Evolutionary conservation across 225 moss, liverwort and hornwort genomes (phyloP).

Genomic region (Bryum argenteum): DNA sequence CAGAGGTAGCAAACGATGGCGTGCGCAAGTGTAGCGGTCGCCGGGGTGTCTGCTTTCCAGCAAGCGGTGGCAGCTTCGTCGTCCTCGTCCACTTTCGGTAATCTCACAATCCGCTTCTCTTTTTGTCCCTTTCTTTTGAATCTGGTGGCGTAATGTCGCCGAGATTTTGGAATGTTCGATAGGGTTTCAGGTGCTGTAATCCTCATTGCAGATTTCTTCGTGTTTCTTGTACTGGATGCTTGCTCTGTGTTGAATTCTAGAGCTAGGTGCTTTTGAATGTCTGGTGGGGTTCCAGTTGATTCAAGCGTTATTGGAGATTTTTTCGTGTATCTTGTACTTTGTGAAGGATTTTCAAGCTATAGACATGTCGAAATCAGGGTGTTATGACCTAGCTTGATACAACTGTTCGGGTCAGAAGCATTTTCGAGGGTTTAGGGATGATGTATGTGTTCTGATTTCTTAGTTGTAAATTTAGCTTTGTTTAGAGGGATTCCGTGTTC

Average conservation of each 20-base stretch:
- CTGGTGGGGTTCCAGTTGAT: no score
- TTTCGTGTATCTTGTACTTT: no score
- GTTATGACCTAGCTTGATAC: constrained; percentile 17
- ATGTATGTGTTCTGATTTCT: not conserved
- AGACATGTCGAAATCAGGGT: constrained; percentile 28
- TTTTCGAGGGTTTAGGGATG: constrained; percentile 6
- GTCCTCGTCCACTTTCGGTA: constrained; percentile 36
- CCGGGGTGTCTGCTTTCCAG: constrained; percentile 49
- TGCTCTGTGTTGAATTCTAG: no score
- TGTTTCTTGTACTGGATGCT: not conserved
- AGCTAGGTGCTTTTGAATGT: no score
- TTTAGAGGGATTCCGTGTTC: not conserved
- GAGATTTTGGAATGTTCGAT: not conserved
- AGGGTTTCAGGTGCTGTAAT: constrained; percentile 20
- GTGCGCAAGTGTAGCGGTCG: constrained; percentile 47
- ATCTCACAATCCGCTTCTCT: not conserved
- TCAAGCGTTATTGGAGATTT: no score
- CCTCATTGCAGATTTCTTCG: not conserved
- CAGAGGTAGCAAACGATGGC: constrained; percentile 35
- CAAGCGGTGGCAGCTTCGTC: constrained; percentile 50
- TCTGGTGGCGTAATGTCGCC: not conserved
- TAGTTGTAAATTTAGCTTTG: not conserved
- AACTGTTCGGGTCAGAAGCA: not conserved
- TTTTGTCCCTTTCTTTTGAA: not conserved
- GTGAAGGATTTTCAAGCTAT: not conserved